Evolutionary conservation across 176 grass and related monocot genomes (phyloP).

Genomic region (Cenchrus americanus): DNA sequence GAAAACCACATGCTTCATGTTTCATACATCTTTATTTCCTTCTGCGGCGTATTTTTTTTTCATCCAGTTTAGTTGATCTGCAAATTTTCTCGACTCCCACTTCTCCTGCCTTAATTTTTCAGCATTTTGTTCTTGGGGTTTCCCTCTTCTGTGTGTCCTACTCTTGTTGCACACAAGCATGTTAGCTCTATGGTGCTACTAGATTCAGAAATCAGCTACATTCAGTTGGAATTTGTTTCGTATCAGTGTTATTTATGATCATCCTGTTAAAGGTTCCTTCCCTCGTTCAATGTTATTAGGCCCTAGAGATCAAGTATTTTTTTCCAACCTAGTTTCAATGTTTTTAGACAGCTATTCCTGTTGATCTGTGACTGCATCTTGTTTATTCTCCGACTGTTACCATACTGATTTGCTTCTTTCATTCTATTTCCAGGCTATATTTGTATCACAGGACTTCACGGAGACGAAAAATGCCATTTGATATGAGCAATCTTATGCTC

Average conservation of each 20-base stretch:
- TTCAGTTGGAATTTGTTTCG: too few relatives aligned
- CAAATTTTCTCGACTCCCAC: neutral
- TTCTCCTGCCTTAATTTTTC: neutral
- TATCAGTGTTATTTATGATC: too few relatives aligned
- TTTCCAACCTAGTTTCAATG: neutral
- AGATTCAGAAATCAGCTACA: too few relatives aligned
- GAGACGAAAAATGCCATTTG: constrained; percentile 46
- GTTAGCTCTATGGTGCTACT: too few relatives aligned
- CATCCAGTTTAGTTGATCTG: neutral
- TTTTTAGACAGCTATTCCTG: neutral
- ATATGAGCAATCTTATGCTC: constrained; percentile 9
- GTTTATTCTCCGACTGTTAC: neutral
- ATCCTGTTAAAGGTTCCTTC: neutral
- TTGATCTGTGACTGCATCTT: neutral
- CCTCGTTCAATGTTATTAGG: neutral
- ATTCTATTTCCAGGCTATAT: constrained; percentile 2
- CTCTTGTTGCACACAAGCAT: too few relatives aligned
- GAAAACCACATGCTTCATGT: neutral
- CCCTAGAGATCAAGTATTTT: neutral
- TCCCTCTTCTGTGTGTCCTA: too few relatives aligned
- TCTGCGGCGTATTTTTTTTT: too few relatives aligned
- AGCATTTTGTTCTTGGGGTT: neutral
- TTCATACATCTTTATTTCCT: neutral
- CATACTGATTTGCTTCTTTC: constrained; percentile 23
- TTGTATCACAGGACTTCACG: neutral